phyloP scores from a whole-genome alignment of 345 rosid genomes.

The Litchi chinensis region DNA sequence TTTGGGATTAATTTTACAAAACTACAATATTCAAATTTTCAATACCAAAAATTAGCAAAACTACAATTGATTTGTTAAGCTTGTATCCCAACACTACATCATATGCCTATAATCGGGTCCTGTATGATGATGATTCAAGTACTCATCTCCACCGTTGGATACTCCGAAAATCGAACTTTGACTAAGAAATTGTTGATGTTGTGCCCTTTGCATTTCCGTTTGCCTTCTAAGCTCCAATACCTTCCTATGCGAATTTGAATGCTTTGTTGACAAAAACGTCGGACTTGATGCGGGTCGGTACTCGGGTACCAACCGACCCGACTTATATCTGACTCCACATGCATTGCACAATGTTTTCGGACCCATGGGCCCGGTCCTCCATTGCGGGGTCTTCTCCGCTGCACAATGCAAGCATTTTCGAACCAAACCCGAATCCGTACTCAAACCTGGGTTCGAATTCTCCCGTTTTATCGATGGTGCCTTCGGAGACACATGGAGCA shows the following conservation, averaged over 20 bases:
- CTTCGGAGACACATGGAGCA: conserved; percentile 47
- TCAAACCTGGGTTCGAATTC: neutral
- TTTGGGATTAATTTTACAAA: conserved; percentile 11
- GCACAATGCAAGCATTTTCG: conserved; percentile 71
- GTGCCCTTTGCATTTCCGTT: conserved; percentile 48
- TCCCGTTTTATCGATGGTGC: conserved; percentile 31
- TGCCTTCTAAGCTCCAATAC: conserved; percentile 78
- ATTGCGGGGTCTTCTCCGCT: conserved; percentile 73
- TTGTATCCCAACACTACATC: conserved; percentile 34
- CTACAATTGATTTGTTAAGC: conserved; percentile 9
- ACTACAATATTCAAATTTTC: conserved; percentile 13
- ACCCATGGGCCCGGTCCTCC: conserved; percentile 84
- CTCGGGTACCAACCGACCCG: conserved; percentile 74
- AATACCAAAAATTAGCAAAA: neutral
- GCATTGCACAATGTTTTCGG: conserved; percentile 78
- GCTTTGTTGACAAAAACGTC: conserved; percentile 58
- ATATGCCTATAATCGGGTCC: conserved; percentile 49
- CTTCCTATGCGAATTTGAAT: conserved; percentile 80
- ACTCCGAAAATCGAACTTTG: conserved; percentile 51
- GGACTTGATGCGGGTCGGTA: conserved; percentile 86
- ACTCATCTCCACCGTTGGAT: conserved; percentile 54
- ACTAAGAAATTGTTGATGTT: conserved; percentile 44
- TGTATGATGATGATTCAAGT: conserved; percentile 44
- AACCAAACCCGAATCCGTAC: conserved; percentile 14
- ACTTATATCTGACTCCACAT: conserved; percentile 78